Percentiles rank a stretch among this genome's conserved stretches.
Conservation (phyloP, 2,329 filamentous ascomycete genomes). For the Nemania serpens region DNA sequence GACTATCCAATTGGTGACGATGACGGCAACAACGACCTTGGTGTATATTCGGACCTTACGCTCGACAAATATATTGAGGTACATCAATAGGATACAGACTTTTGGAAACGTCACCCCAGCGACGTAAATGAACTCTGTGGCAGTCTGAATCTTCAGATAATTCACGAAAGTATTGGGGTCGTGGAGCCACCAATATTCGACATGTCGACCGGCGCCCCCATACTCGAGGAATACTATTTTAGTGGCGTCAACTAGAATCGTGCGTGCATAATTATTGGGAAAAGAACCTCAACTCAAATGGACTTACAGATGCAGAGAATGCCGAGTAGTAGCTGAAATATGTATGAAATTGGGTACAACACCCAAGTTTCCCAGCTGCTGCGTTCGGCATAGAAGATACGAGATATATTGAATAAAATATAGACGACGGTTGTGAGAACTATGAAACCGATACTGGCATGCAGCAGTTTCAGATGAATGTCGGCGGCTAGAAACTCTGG, state of each 20-base stretch:
- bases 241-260: no score
- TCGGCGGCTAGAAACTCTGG: neutral
- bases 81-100: neutral
- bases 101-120: neutral
- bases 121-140: neutral
- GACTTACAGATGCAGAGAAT: neutral
- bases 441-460: neutral
- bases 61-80: neutral
- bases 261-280: neutral
- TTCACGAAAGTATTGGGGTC: neutral
- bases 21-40: neutral
- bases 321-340: neutral
- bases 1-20: neutral
- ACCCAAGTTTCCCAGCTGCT: neutral
- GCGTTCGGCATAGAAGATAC: neutral
- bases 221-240: neutral
- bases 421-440: neutral
- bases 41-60: neutral
- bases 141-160: neutral
- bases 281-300: neutral
- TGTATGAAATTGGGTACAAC: neutral
- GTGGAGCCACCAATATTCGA: neutral
- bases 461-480: neutral
- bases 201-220: neutral
- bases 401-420: neutral